A percentile compares a stretch with the other conserved stretches of the same genome.
phyloP scores from a whole-genome alignment of 306 rosid species.

The Canavalia gladiata region DNA sequence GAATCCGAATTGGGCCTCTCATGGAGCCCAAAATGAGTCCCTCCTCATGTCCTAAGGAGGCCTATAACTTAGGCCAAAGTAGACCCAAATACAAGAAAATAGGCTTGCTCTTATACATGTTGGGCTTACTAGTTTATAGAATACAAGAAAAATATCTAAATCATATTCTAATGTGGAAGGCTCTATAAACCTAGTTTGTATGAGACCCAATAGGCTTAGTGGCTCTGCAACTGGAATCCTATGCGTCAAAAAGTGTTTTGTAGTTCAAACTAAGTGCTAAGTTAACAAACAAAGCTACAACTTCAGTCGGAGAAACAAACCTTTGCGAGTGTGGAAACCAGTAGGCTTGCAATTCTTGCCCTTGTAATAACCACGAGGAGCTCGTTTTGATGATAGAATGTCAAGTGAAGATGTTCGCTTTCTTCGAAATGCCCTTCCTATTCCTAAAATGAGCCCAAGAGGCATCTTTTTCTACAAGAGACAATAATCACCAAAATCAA shows the following conservation, averaged over 20 bases:
- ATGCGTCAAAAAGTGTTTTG: not conserved
- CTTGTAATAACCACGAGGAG: constrained; percentile 83
- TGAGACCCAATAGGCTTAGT: too few relatives aligned
- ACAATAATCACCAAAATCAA: constrained; percentile 18
- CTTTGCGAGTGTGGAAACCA: constrained; percentile 89
- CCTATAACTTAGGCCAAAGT: too few relatives aligned
- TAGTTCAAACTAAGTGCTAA: constrained; percentile 24
- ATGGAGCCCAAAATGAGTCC: too few relatives aligned
- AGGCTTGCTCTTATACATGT: too few relatives aligned
- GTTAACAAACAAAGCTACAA: not conserved
- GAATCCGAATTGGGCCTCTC: too few relatives aligned
- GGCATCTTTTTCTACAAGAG: constrained; percentile 52
- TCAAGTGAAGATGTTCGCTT: constrained; percentile 65
- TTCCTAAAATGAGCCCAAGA: constrained; percentile 60
- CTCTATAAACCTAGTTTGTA: too few relatives aligned
- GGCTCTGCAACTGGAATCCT: too few relatives aligned
- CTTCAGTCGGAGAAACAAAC: constrained; percentile 48
- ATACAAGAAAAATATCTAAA: too few relatives aligned
- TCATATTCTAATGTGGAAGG: too few relatives aligned
- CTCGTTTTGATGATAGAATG: constrained; percentile 83
- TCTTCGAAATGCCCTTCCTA: constrained; percentile 59
- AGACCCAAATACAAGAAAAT: too few relatives aligned
- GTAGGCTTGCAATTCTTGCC: constrained; percentile 94
- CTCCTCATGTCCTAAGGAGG: too few relatives aligned
- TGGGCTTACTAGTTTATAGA: too few relatives aligned